Percentiles rank a stretch among this genome's conserved stretches.
Conservation (phyloP, 2,329 filamentous ascomycete genomes). For the Claviceps africana region DNA sequence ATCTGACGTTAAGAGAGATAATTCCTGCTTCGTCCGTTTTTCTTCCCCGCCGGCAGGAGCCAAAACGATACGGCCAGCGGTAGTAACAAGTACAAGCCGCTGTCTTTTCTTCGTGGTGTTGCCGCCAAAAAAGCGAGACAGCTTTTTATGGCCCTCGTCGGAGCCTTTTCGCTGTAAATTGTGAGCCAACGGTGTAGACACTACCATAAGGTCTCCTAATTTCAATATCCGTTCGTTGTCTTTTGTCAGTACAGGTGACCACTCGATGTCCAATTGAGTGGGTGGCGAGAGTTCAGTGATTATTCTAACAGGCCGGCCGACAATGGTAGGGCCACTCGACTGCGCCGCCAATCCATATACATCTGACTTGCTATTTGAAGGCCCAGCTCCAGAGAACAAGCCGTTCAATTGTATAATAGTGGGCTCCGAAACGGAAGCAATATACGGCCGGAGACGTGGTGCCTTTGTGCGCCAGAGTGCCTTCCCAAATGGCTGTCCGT, state of each 20-base stretch:
- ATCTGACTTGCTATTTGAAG: slow-evolving; percentile 15
- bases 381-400: slow-evolving; percentile 15
- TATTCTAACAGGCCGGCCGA: slow-evolving; percentile 55
- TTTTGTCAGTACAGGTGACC: slow-evolving; percentile 86
- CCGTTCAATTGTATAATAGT: slow-evolving; percentile 61
- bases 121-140: slow-evolving; percentile 85
- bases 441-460: slow-evolving; percentile 71
- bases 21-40: slow-evolving; percentile 85
- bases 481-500: slow-evolving; percentile 72
- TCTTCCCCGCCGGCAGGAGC: slow-evolving; percentile 87
- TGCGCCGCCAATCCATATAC: slow-evolving; percentile 18
- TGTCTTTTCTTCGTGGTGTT: slow-evolving; percentile 86
- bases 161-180: slow-evolving; percentile 58
- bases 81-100: slow-evolving; percentile 87
- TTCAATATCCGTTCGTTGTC: slow-evolving; percentile 91
- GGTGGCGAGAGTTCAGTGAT: slow-evolving; percentile 96
- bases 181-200: slow-evolving; percentile 63
- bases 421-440: slow-evolving; percentile 61
- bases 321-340: slow-evolving; percentile 27
- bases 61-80: slow-evolving; percentile 75
- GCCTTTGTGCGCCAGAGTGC: slow-evolving; percentile 80
- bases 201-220: slow-evolving; percentile 77
- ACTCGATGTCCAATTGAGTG: slow-evolving; percentile 92
- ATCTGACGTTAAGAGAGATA: slow-evolving; percentile 66
- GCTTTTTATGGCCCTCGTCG: slow-evolving; percentile 68